Percentiles rank a stretch among this genome's conserved stretches.
Conservation (phyloP, 805 yeast genomes). For the Saccharomycopsis fermentans region DNA sequence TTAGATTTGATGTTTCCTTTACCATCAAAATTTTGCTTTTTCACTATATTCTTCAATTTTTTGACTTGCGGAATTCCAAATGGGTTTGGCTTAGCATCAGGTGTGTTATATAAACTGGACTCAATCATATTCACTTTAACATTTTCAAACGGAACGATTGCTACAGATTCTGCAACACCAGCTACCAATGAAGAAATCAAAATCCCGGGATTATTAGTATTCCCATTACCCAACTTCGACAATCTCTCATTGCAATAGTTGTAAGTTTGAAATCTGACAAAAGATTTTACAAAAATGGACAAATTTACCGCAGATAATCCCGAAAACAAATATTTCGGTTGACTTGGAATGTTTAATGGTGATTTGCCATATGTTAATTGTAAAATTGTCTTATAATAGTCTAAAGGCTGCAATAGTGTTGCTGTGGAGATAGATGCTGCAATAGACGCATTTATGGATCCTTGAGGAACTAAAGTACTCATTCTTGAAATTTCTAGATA, state of each 20-base stretch:
- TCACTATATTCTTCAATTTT: background rate
- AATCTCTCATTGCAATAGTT: slow-evolving; percentile 57
- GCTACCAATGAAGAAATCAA: slow-evolving; percentile 53
- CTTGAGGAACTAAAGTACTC: background rate
- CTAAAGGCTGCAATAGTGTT: slow-evolving; percentile 16
- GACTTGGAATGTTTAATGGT: slow-evolving; percentile 11
- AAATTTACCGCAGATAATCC: slow-evolving; percentile 72
- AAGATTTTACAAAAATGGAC: slow-evolving; percentile 67
- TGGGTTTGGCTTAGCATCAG: slow-evolving; percentile 21
- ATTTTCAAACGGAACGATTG: slow-evolving; percentile 87
- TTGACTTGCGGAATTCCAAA: slow-evolving; percentile 19
- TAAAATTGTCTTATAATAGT: slow-evolving; percentile 14
- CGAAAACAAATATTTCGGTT: slow-evolving; percentile 29
- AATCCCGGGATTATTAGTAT: slow-evolving; percentile 58
- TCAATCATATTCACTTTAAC: slow-evolving; percentile 75
- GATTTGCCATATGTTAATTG: slow-evolving; percentile 13
- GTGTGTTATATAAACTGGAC: slow-evolving; percentile 35
- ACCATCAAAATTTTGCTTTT: slow-evolving; percentile 15
- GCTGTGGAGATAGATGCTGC: slow-evolving; percentile 14
- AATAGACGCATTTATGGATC: slow-evolving; percentile 10
- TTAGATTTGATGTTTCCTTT: background rate
- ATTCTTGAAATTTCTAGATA: background rate
- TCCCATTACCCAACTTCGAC: slow-evolving; percentile 42
- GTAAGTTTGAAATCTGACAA: slow-evolving; percentile 63
- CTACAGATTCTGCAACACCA: slow-evolving; percentile 70